These are phyloP conservation scores for Fusarium sp. DNA, from an alignment of 2,329 filamentous ascomycete genomes.

Conservation along the genomic window DNA sequence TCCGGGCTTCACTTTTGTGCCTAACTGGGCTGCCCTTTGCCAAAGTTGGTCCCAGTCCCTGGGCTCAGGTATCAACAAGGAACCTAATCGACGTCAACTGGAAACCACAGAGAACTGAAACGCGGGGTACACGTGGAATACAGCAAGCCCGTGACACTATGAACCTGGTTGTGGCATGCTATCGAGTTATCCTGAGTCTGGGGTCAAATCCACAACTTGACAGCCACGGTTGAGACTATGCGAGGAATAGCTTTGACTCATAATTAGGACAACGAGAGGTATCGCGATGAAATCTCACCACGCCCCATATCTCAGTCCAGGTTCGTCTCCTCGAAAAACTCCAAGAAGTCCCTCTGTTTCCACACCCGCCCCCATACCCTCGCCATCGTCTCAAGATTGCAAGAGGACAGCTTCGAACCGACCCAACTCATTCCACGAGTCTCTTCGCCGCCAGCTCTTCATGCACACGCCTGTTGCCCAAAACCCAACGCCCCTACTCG, in stretches of 20 bases:
- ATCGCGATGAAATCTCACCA: not conserved
- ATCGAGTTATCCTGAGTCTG: conserved; percentile 19
- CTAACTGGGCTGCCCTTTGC: conserved; percentile 33
- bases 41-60: conserved; percentile 23
- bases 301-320: not conserved
- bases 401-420: conserved; percentile 13
- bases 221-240: conserved; percentile 25
- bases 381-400: conserved; percentile 3
- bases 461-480: conserved; percentile 42
- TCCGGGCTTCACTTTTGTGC: conserved; percentile 27
- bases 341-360: conserved; percentile 5
- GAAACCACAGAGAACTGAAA: conserved; percentile 28
- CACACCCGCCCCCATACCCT: conserved; percentile 12
- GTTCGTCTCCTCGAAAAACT: not conserved
- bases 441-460: conserved; percentile 26
- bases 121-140: conserved; percentile 40
- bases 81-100: conserved; percentile 30
- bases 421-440: conserved; percentile 25
- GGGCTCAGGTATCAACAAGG: conserved; percentile 34
- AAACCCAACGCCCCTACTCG: conserved; percentile 24
- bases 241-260: conserved; percentile 28
- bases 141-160: conserved; percentile 1
- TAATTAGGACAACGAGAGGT: not conserved
- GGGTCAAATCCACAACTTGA: conserved; percentile 20
- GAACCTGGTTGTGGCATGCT: conserved; percentile 13